A percentile compares a stretch with the other conserved stretches of the same genome.
Evolutionary conservation across 108 stramenopile genomes (phyloP).

Genomic region (Thalassiosira profunda): DNA sequence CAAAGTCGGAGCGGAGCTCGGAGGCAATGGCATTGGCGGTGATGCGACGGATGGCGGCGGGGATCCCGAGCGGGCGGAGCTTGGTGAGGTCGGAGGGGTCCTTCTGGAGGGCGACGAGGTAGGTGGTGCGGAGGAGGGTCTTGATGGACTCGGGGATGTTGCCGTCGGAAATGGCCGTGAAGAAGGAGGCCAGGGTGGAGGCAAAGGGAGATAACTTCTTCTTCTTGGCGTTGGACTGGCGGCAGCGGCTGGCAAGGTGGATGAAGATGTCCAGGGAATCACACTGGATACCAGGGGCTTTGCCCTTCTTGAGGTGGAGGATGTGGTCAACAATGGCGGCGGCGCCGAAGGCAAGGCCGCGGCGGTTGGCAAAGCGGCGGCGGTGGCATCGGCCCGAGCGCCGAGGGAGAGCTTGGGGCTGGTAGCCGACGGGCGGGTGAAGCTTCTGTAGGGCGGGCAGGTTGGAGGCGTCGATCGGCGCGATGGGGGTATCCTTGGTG

Average conservation of each 20-base stretch:
- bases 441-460: no score
- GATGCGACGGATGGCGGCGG: conserved; percentile 18
- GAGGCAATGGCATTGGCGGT: conserved; percentile 1
- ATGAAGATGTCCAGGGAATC: conserved; percentile 13
- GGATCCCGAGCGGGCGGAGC: conserved; percentile 18
- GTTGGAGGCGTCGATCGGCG: no score
- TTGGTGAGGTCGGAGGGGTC: background rate
- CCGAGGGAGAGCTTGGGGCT: no score
- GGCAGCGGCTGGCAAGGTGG: background rate
- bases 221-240: background rate
- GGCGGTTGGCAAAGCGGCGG: no score
- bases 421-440: no score
- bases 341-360: background rate
- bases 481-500: background rate
- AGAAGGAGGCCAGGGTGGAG: background rate
- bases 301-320: background rate
- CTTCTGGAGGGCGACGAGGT: background rate
- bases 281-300: conserved; percentile 5
- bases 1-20: background rate
- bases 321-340: background rate
- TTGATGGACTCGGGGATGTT: background rate
- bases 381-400: no score
- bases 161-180: background rate
- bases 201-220: background rate
- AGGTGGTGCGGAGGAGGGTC: background rate